Evolutionary conservation across 2,329 filamentous ascomycete species (phyloP).

Genomic region (Verticillium nonalfalfae): DNA sequence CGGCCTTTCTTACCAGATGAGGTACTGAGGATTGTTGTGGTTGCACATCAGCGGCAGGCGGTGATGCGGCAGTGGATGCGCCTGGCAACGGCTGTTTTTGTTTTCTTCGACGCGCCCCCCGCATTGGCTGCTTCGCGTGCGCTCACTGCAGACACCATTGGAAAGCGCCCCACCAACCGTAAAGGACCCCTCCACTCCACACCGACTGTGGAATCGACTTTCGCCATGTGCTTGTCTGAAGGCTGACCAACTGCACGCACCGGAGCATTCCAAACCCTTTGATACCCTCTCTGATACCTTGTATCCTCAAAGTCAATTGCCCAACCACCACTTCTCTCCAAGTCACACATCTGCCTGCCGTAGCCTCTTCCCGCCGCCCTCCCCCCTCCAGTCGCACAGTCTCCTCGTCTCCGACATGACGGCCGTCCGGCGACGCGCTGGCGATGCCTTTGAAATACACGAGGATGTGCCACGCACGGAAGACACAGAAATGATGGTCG

Average conservation of each 20-base stretch:
- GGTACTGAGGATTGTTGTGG: neutral
- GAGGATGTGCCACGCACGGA: conserved; percentile 41
- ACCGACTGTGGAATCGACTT: conserved; percentile 3
- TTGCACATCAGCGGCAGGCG: neutral
- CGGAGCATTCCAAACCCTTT: neutral
- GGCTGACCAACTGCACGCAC: neutral
- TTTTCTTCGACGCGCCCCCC: conserved; percentile 13
- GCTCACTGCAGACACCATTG: neutral
- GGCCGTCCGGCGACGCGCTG: conserved; percentile 15
- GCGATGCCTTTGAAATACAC: conserved; percentile 40
- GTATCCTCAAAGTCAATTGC: neutral
- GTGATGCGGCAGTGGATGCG: neutral
- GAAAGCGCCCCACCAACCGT: neutral
- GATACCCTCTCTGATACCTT: neutral
- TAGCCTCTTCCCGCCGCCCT: neutral
- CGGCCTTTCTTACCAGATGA: neutral
- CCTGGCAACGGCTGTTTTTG: conserved; percentile 19
- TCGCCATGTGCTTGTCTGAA: neutral
- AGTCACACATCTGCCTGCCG: neutral
- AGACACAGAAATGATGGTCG: conserved; percentile 43
- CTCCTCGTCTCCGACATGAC: neutral
- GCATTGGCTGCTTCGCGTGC: neutral
- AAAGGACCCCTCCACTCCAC: neutral
- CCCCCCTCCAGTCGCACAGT: neutral
- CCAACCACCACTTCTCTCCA: neutral